Percentiles rank a stretch among this genome's conserved stretches.
Conservation (phyloP, 441 rosid genomes). For the Manihot esculenta region DNA sequence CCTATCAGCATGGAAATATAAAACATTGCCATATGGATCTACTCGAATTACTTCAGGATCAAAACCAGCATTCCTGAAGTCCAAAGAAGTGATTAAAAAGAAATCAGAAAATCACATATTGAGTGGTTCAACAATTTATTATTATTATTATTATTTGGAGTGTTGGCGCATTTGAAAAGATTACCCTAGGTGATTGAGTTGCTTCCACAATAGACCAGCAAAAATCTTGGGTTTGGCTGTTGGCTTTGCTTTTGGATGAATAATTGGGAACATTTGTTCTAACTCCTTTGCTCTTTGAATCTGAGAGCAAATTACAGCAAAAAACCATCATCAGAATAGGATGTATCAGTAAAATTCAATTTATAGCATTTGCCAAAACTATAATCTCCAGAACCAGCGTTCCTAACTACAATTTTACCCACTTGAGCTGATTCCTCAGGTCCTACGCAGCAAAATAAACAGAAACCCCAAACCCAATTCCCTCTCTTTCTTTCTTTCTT, state of each 20-base stretch:
- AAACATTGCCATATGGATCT: slow-evolving; percentile 79
- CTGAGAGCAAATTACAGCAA: slow-evolving; percentile 35
- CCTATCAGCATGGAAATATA: slow-evolving; percentile 81
- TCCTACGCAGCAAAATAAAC: background rate
- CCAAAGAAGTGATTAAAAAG: background rate
- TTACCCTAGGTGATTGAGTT: slow-evolving; percentile 84
- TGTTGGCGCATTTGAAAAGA: slow-evolving; percentile 11
- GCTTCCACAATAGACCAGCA: slow-evolving; percentile 77
- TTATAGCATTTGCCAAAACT: background rate
- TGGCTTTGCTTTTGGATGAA: slow-evolving; percentile 67
- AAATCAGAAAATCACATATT: slow-evolving; percentile 3
- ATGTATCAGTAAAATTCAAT: background rate
- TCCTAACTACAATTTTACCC: background rate
- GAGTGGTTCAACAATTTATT: too few relatives aligned
- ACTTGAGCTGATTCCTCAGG: background rate
- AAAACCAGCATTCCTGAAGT: slow-evolving; percentile 81
- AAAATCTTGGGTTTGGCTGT: slow-evolving; percentile 68
- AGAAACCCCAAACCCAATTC: background rate
- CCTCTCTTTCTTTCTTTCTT: background rate
- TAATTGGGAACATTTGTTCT: slow-evolving; percentile 60
- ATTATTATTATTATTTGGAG: background rate
- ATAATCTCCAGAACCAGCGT: too few relatives aligned
- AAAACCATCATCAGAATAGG: background rate
- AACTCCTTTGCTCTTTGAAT: slow-evolving; percentile 44
- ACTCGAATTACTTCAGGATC: slow-evolving; percentile 83